Percentiles rank a stretch among this genome's conserved stretches.
Evolutionary conservation across 805 yeast species (phyloP).

Genomic region (Saccharomycopsis sp.): DNA sequence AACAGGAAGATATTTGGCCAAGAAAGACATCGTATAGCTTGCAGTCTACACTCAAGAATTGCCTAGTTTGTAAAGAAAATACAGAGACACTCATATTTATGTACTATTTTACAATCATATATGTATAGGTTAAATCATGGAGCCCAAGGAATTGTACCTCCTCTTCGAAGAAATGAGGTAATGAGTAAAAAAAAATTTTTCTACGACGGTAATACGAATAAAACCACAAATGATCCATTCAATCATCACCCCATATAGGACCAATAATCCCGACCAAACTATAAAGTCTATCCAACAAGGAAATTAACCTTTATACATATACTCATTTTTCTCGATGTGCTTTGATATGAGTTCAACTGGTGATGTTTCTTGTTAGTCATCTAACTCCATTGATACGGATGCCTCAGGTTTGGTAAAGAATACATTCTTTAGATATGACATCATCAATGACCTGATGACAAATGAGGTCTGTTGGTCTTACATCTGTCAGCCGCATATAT

Average conservation of each 20-base stretch:
- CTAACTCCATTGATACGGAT: no score
- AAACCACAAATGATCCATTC: background rate
- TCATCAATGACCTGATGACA: no score
- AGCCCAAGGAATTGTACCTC: background rate
- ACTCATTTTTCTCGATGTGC: no score
- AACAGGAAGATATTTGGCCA: background rate
- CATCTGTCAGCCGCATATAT: no score
- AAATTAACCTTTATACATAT: background rate
- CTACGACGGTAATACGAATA: background rate
- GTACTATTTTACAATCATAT: background rate
- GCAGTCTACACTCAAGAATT: background rate
- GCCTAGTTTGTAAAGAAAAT: background rate
- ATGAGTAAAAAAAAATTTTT: background rate
- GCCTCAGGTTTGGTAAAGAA: no score
- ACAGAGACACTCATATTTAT: background rate
- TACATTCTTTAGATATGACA: no score
- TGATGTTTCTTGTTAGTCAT: no score
- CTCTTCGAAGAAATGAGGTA: background rate
- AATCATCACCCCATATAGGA: background rate
- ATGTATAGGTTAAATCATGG: background rate
- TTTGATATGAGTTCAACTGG: no score
- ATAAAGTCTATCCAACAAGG: background rate
- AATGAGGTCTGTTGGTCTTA: no score
- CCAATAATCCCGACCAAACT: background rate
- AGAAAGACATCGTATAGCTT: background rate